These are phyloP conservation scores for Kazachstania taianensis DNA, from an alignment of 805 yeast species.

Conservation along the genomic window DNA sequence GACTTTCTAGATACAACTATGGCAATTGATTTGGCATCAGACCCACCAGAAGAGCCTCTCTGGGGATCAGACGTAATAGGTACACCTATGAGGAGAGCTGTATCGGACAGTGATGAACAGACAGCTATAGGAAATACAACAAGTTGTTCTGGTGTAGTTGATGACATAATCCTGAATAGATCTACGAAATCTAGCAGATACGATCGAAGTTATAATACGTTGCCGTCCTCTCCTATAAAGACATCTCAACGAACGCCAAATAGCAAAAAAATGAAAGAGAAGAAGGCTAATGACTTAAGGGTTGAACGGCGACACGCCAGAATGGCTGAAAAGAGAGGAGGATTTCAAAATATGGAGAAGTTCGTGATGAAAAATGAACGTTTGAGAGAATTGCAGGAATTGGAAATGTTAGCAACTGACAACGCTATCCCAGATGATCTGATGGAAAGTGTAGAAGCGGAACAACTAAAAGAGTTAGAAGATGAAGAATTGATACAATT, in stretches of 20 bases:
- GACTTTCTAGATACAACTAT: too few species aligned
- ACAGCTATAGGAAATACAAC: too few species aligned
- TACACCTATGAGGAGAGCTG: too few species aligned
- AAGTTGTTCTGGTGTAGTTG: too few species aligned
- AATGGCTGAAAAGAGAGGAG: conserved; percentile 16
- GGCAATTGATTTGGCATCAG: too few species aligned
- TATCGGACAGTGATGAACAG: background rate
- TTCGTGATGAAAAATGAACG: conserved; percentile 21
- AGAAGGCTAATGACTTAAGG: background rate
- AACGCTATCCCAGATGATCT: conserved; percentile 15
- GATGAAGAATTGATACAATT: conserved; percentile 23
- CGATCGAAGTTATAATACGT: background rate
- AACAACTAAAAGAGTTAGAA: conserved; percentile 12
- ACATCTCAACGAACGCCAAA: background rate
- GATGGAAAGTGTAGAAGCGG: conserved; percentile 13
- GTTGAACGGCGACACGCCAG: background rate
- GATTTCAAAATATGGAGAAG: conserved; percentile 20
- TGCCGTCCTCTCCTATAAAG: background rate
- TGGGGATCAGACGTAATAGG: too few species aligned
- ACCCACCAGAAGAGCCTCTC: too few species aligned
- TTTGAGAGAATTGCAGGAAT: conserved; percentile 8
- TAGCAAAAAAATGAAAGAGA: background rate
- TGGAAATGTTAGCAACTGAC: conserved; percentile 13
- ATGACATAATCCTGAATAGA: conserved; percentile 1
- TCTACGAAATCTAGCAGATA: background rate